Conservation (phyloP, 768 basidiomycete species). For the Boletellus sp. region DNA sequence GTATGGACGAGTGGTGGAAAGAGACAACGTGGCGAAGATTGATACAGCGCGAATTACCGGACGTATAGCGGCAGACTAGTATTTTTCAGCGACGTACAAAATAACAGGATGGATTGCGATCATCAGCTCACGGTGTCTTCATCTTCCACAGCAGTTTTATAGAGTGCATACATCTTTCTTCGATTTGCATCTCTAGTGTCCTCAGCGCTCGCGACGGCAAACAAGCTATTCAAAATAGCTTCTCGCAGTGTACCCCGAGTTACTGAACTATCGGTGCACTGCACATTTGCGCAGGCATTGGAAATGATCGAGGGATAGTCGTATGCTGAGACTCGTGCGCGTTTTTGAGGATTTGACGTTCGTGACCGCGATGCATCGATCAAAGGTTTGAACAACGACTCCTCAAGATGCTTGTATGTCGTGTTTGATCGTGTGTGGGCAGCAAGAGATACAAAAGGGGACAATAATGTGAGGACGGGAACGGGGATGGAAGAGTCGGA, state of each 20-base stretch:
- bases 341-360: slow-evolving; percentile 45
- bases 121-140: slow-evolving; percentile 28
- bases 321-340: slow-evolving; percentile 30
- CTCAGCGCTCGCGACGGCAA: slow-evolving; percentile 68
- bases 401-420: slow-evolving; percentile 72
- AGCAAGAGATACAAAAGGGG: slow-evolving; percentile 70
- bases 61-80: slow-evolving; percentile 34
- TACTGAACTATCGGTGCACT: slow-evolving; percentile 38
- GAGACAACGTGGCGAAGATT: slow-evolving; percentile 85
- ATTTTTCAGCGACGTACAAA: background rate
- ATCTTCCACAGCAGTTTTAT: slow-evolving; percentile 58
- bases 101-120: background rate
- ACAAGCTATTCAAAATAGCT: slow-evolving; percentile 58
- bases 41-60: slow-evolving; percentile 82
- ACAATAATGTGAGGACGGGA: slow-evolving; percentile 53
- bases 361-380: slow-evolving; percentile 47
- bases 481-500: slow-evolving; percentile 34
- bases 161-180: slow-evolving; percentile 78
- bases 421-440: slow-evolving; percentile 60
- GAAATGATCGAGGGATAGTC: slow-evolving; percentile 43
- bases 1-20: slow-evolving; percentile 91
- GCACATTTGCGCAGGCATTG: slow-evolving; percentile 50
- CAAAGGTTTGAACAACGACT: slow-evolving; percentile 66
- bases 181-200: slow-evolving; percentile 78
- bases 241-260: slow-evolving; percentile 41